Conservation (phyloP, 1,139 yeast species). For the Taiozyma sp. region DNA sequence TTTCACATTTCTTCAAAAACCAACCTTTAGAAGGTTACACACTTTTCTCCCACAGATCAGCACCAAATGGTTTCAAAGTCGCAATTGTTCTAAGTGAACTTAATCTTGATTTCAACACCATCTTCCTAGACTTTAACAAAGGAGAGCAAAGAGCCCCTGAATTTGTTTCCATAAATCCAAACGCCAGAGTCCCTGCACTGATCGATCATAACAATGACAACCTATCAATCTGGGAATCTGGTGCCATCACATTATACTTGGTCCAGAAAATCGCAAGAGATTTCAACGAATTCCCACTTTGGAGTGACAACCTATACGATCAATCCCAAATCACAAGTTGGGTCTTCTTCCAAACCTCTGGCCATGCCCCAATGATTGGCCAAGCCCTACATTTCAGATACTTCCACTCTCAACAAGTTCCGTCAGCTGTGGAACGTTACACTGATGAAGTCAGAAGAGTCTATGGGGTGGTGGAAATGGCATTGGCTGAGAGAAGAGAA, state of each 20-base stretch:
- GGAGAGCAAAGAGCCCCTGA: slow-evolving; percentile 95
- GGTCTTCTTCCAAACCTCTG: slow-evolving; percentile 93
- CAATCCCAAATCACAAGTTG: slow-evolving; percentile 87
- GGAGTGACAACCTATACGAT: slow-evolving; percentile 76
- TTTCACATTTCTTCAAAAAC: slow-evolving; percentile 69
- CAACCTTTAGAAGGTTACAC: slow-evolving; percentile 86
- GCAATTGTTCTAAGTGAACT: slow-evolving; percentile 87
- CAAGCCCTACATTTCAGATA: slow-evolving; percentile 93
- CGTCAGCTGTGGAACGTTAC: slow-evolving; percentile 87
- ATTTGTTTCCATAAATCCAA: slow-evolving; percentile 87
- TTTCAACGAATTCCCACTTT: slow-evolving; percentile 69
- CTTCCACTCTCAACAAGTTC: slow-evolving; percentile 83
- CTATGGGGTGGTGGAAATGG: slow-evolving; percentile 93
- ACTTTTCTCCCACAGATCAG: slow-evolving; percentile 84
- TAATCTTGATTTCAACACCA: slow-evolving; percentile 73
- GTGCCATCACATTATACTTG: slow-evolving; percentile 79
- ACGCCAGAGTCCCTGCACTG: slow-evolving; percentile 91
- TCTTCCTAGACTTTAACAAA: slow-evolving; percentile 79
- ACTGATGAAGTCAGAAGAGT: slow-evolving; percentile 92
- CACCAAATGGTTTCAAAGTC: slow-evolving; percentile 96
- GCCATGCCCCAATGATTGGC: slow-evolving; percentile 98
- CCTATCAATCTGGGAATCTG: slow-evolving; percentile 89
- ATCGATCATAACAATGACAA: slow-evolving; percentile 83
- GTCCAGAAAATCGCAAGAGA: slow-evolving; percentile 66
- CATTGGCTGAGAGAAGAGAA: slow-evolving; percentile 89